These are phyloP conservation scores for Suhomyces maxii DNA, from an alignment of 1,139 yeast genomes.

Conservation along the genomic window DNA sequence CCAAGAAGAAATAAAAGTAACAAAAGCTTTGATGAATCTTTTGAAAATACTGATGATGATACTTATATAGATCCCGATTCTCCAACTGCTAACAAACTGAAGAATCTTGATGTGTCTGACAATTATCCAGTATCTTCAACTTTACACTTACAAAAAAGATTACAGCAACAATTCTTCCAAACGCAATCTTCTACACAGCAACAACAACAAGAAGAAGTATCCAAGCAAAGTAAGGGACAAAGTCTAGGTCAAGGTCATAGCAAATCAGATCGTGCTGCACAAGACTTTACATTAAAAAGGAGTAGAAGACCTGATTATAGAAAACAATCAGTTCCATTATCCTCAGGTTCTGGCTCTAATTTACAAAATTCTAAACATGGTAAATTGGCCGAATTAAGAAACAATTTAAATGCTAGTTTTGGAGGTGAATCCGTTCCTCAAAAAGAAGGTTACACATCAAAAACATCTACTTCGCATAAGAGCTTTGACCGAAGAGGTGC, in stretches of 20 bases:
- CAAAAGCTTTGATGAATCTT: conserved; percentile 5
- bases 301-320: conserved; percentile 46
- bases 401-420: conserved; percentile 21
- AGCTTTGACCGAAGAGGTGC: conserved; percentile 16
- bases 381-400: conserved; percentile 35
- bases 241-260: neutral
- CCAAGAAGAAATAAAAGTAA: conserved; percentile 9
- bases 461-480: conserved; percentile 8
- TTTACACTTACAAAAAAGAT: conserved; percentile 16
- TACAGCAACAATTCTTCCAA: conserved; percentile 17
- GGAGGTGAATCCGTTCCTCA: conserved; percentile 11
- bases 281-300: conserved; percentile 37
- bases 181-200: conserved; percentile 1
- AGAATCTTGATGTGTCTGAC: neutral
- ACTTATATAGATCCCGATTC: conserved; percentile 13
- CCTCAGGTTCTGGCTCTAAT: conserved; percentile 25
- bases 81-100: conserved; percentile 8
- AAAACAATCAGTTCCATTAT: conserved; percentile 21
- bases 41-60: conserved; percentile 8
- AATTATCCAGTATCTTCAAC: conserved; percentile 14
- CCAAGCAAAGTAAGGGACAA: neutral
- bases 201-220: conserved; percentile 5
- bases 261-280: conserved; percentile 1
- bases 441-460: conserved; percentile 5
- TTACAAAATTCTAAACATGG: conserved; percentile 33